These are phyloP conservation scores for Phytophthora cactorum DNA, from an alignment of 352 stramenopile genomes.

Conservation along the genomic window DNA sequence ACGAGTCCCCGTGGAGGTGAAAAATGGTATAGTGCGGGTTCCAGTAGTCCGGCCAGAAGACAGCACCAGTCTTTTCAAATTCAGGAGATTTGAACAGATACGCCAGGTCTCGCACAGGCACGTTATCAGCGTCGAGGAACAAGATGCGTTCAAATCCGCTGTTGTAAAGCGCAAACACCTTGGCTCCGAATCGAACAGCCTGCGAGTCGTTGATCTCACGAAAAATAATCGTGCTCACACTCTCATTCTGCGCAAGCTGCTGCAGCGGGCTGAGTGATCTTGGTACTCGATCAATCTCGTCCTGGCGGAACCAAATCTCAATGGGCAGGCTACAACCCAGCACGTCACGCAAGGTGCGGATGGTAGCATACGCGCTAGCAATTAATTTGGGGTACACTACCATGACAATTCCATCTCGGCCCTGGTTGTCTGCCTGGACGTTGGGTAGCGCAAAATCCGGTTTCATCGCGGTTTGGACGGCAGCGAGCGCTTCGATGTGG, in stretches of 20 bases:
- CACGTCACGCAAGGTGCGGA: constrained; percentile 21
- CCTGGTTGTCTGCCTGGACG: neutral
- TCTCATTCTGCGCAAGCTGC: constrained; percentile 28
- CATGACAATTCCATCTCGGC: constrained; percentile 28
- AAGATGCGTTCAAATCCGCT: constrained; percentile 44
- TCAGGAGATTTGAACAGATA: constrained; percentile 52
- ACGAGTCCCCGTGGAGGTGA: constrained; percentile 50
- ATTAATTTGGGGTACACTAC: constrained; percentile 26
- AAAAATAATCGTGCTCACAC: constrained; percentile 23
- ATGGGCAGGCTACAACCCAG: constrained; percentile 20
- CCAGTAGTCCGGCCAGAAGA: constrained; percentile 79
- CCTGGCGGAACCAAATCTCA: constrained; percentile 27
- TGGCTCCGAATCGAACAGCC: constrained; percentile 56
- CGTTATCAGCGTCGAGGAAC: constrained; percentile 62
- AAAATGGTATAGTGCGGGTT: constrained; percentile 62
- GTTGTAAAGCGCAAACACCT: constrained; percentile 70
- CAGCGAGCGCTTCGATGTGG: constrained; percentile 8
- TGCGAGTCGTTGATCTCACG: constrained; percentile 49
- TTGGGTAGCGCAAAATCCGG: constrained; percentile 37
- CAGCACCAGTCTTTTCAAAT: constrained; percentile 44
- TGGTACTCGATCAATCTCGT: constrained; percentile 20
- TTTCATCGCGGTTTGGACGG: neutral
- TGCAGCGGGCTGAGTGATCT: constrained; percentile 13
- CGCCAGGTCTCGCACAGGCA: constrained; percentile 50
- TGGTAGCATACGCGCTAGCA: constrained; percentile 22